These are phyloP conservation scores for Rhizoctonia solani DNA, from an alignment of 1,284 basidiomycete genomes.

Conservation along the genomic window DNA sequence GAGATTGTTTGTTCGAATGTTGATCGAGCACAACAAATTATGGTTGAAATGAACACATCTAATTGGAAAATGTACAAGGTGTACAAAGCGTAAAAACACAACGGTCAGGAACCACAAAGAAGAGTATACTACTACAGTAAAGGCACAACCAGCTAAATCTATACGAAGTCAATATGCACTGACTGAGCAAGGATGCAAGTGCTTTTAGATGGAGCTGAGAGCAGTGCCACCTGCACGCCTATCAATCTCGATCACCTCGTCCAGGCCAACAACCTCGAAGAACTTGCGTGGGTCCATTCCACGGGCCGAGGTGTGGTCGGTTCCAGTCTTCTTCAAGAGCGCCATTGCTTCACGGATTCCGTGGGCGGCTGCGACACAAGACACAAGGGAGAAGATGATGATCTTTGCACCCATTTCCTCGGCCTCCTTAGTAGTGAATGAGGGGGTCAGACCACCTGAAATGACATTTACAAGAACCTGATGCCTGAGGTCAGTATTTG, in stretches of 20 bases:
- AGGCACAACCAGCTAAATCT: not conserved
- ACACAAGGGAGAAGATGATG: constrained; percentile 72
- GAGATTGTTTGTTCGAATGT: not conserved
- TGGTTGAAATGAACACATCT: not conserved
- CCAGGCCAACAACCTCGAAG: constrained; percentile 75
- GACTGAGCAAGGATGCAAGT: not conserved
- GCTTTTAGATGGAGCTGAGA: constrained; percentile 51
- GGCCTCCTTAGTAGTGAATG: constrained; percentile 68
- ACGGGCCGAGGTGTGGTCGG: constrained; percentile 66
- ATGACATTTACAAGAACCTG: constrained; percentile 71
- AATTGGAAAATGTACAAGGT: not conserved
- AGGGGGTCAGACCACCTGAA: constrained; percentile 73
- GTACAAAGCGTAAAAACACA: not conserved
- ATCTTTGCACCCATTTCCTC: constrained; percentile 73
- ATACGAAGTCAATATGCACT: not conserved
- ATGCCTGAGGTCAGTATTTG: not conserved
- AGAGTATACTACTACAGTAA: not conserved
- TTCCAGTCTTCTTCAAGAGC: constrained; percentile 69
- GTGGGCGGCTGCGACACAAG: constrained; percentile 72
- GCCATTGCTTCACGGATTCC: constrained; percentile 72
- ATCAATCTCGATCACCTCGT: no score
- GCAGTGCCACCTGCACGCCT: no score
- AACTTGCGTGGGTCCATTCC: constrained; percentile 78
- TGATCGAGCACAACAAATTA: not conserved
- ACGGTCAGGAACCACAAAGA: not conserved